Base-by-base conservation (phyloP, 345 rosid species). In the Gossypium sturtianum region DNA sequence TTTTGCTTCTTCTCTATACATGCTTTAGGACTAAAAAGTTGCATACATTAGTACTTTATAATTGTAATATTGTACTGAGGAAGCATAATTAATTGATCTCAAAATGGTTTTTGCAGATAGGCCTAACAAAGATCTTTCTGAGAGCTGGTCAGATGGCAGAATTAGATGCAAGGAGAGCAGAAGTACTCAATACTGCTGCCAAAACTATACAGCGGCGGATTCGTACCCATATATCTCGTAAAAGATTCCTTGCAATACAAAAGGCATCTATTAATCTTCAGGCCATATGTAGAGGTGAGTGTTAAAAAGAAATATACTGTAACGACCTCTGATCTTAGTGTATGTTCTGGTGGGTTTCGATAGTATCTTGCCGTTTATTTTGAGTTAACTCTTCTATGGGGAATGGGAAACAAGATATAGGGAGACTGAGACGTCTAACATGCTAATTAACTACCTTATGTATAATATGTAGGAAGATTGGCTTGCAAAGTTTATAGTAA, bases 71-170 rank as follows among this genome's bases (percentile, higher is more conserved):
- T 45, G 70, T 22, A 45, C 29, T 12, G 27, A 61, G 5, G n/a
- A 44, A 64, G 51, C 12, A 54, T 38, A 29, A 54, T 66, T 29
- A 47, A 49, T 76, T 58, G 75, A 57, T 43, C 71, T 68, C 70
- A 48, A 77, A 68, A 57, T 66, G 78, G 77, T 49, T 57, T 59
- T 69, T 86, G 82, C 90, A 92, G 97, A 84, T 95, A 80, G 99
- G 99, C 69, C 90, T 90, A 84, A 95, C 98, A 53, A 95, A 95
- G 88, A 86, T 95, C 49, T 95, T 95, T 82, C 81, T 95, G 75
- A 87, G 99, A 82, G 98, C 97, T 12, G 99, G 99, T 77, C 99
- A 95, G 86, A 95, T 95, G 99, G 99, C 99, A 76, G 99, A 95
- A 82, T 82, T 95, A 63, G 99, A 95, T 77, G 90, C 97, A 67